These are phyloP conservation scores for Orbilia brochopaga DNA, from an alignment of 2,329 filamentous ascomycete species.

Conservation along the genomic window DNA sequence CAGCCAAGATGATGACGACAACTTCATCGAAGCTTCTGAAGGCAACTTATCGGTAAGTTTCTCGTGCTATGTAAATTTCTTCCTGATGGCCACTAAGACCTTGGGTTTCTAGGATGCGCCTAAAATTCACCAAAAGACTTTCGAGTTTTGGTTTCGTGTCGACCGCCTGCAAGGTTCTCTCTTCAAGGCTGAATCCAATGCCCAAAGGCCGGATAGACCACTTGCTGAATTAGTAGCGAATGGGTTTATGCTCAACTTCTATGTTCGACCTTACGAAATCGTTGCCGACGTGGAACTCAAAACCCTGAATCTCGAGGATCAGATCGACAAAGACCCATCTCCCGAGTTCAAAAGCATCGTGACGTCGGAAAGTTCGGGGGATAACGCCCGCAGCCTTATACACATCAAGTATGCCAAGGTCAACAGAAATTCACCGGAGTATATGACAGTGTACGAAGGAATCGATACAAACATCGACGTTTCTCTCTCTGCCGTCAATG, in stretches of 20 bases:
- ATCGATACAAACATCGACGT: constrained; percentile 93
- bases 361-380: constrained; percentile 83
- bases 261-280: constrained; percentile 89
- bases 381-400: constrained; percentile 64
- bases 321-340: constrained; percentile 82
- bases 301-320: constrained; percentile 87
- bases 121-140: constrained; percentile 84
- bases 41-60: constrained; percentile 56
- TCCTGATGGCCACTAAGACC: not conserved
- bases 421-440: constrained; percentile 89
- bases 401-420: constrained; percentile 88
- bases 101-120: constrained; percentile 56
- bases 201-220: constrained; percentile 77
- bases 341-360: constrained; percentile 96
- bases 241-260: constrained; percentile 84
- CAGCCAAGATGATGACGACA: constrained; percentile 64
- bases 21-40: constrained; percentile 71
- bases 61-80: too few species aligned
- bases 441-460: constrained; percentile 87
- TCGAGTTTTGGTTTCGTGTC: constrained; percentile 96
- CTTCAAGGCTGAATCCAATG: constrained; percentile 82
- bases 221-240: constrained; percentile 91
- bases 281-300: constrained; percentile 86
- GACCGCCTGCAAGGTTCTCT: constrained; percentile 92
- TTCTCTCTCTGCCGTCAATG: constrained; percentile 90